These are phyloP conservation scores for Populus tremula DNA, from an alignment of 345 rosid genomes.

Conservation along the genomic window DNA sequence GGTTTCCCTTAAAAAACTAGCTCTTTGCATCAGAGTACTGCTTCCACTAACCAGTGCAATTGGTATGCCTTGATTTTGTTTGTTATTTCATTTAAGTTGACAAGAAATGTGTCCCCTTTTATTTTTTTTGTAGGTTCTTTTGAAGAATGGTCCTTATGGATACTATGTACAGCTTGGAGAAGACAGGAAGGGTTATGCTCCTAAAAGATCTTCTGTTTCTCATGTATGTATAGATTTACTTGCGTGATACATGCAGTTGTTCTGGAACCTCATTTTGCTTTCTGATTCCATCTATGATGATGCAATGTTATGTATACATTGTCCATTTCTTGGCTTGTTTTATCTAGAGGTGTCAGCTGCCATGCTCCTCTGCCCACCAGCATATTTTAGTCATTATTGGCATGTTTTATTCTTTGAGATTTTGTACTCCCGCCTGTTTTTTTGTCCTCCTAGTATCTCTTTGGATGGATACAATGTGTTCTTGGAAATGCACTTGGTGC, in stretches of 20 bases:
- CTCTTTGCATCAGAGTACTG: background rate
- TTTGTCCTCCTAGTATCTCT: background rate
- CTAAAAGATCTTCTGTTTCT: slow-evolving; percentile 72
- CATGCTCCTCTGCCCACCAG: background rate
- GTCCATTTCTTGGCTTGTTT: background rate
- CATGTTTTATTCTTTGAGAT: background rate
- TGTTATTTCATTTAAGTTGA: slow-evolving; percentile 2
- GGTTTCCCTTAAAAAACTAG: slow-evolving; percentile 42
- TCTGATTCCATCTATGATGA: background rate
- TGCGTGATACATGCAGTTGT: background rate
- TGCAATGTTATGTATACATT: background rate
- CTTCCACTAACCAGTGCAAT: background rate
- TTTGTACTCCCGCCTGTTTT: background rate
- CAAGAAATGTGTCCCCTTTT: slow-evolving; percentile 2
- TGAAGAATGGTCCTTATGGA: slow-evolving; percentile 96
- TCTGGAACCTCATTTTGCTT: background rate
- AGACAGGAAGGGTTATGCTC: slow-evolving; percentile 63
- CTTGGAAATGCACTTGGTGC: background rate
- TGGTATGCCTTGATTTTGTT: background rate
- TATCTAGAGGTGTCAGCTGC: background rate
- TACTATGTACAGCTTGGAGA: slow-evolving; percentile 90
- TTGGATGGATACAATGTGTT: background rate
- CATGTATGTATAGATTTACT: slow-evolving; percentile 45
- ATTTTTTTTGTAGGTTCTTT: slow-evolving; percentile 54
- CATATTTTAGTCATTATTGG: background rate